Evolutionary conservation across 805 yeast species (phyloP).

Genomic region (Yamadazyma sp.): DNA sequence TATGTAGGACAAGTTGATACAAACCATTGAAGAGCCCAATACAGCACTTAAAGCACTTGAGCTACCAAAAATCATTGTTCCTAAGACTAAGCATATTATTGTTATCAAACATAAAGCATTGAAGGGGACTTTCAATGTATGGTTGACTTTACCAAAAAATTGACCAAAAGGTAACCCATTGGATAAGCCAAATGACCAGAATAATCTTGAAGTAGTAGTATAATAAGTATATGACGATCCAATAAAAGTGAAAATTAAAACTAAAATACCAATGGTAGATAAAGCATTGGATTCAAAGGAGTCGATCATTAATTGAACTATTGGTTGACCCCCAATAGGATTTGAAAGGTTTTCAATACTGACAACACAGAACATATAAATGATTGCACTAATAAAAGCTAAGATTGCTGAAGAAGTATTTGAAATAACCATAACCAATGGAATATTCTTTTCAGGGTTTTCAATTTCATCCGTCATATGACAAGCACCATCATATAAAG

Average conservation of each 20-base stretch:
- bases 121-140: constrained; percentile 22
- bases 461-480: constrained; percentile 34
- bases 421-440: constrained; percentile 30
- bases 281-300: constrained; percentile 22
- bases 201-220: constrained; percentile 30
- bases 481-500: constrained; percentile 32
- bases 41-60: constrained; percentile 31
- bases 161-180: constrained; percentile 31
- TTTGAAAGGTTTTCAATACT: constrained; percentile 12
- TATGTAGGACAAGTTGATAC: constrained; percentile 27
- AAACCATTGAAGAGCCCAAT: constrained; percentile 27
- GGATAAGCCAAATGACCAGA: constrained; percentile 33
- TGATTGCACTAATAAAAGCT: constrained; percentile 30
- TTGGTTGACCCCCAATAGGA: constrained; percentile 22
- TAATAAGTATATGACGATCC: constrained; percentile 18
- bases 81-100: constrained; percentile 21
- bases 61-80: constrained; percentile 24
- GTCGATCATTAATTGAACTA: constrained; percentile 22
- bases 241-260: constrained; percentile 15
- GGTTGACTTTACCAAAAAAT: constrained; percentile 21
- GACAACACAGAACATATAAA: constrained; percentile 23
- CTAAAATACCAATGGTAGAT: constrained; percentile 22
- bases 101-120: constrained; percentile 19
- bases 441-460: constrained; percentile 26
- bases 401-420: constrained; percentile 22